A percentile compares a stretch with the other conserved stretches of the same genome.
phyloP scores from a whole-genome alignment of 106 monocot species.

The Platanthera zijinensis region DNA sequence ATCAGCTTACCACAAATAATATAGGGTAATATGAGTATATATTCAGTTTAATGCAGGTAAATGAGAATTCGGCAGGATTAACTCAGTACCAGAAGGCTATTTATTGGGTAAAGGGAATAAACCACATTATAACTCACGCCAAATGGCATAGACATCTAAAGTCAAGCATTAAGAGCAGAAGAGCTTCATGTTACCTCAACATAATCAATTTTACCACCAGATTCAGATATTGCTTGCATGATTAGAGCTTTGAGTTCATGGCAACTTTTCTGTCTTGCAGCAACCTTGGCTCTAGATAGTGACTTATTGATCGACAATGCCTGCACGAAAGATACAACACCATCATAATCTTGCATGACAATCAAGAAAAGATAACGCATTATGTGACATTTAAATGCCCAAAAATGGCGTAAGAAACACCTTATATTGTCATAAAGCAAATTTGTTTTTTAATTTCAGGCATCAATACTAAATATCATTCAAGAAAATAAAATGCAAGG shows the following conservation, averaged over 20 bases:
- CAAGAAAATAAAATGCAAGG: too few relatives aligned
- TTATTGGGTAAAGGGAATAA: neutral
- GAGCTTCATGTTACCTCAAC: conserved; percentile 58
- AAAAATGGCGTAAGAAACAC: too few relatives aligned
- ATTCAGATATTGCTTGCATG: conserved; percentile 32
- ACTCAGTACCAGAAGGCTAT: neutral
- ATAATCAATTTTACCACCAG: conserved; percentile 82
- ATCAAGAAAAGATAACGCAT: too few relatives aligned
- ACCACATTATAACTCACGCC: neutral
- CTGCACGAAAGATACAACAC: too few relatives aligned
- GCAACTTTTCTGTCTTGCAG: conserved; percentile 29
- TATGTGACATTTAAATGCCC: too few relatives aligned
- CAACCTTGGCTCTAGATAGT: neutral
- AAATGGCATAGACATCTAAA: neutral
- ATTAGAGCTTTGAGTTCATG: conserved; percentile 42
- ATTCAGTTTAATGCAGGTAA: neutral
- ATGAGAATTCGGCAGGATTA: neutral
- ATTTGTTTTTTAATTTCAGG: too few relatives aligned
- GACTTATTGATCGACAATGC: too few relatives aligned
- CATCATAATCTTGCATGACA: too few relatives aligned
- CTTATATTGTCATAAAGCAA: too few relatives aligned
- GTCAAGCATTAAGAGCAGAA: neutral
- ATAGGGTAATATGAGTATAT: neutral
- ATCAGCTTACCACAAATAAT: neutral
- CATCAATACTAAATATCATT: too few relatives aligned